phyloP scores from a whole-genome alignment of 768 basidiomycete genomes.

The Tulasnella sp. region DNA sequence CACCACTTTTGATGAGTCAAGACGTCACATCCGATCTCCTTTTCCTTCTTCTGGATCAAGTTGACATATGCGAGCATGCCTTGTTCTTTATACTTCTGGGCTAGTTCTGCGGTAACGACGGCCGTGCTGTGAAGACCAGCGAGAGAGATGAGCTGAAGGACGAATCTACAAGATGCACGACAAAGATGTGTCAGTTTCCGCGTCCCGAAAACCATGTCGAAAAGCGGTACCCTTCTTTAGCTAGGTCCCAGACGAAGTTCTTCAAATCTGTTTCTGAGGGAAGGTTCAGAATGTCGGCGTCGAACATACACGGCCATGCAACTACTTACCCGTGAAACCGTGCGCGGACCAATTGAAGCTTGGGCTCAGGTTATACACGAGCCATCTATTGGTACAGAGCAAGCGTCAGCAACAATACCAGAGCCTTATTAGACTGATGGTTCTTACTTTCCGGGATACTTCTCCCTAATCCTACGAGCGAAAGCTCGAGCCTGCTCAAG shows the following conservation, averaged over 20 bases:
- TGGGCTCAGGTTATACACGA: conserved; percentile 90
- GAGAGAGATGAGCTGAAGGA: conserved; percentile 80
- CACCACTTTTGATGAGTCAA: conserved; percentile 92
- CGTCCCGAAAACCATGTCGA: neutral
- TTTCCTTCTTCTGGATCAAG: conserved; percentile 79
- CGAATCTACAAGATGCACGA: conserved; percentile 47
- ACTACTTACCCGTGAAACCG: conserved; percentile 48
- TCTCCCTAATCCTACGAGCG: conserved; percentile 62
- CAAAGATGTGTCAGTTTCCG: neutral
- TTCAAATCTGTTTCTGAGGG: conserved; percentile 59
- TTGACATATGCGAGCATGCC: conserved; percentile 92
- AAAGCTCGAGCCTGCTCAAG: conserved; percentile 71
- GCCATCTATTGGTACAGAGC: conserved; percentile 44
- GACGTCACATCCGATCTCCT: conserved; percentile 81
- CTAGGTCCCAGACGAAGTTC: conserved; percentile 84
- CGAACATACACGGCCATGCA: conserved; percentile 23
- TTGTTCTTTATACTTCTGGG: conserved; percentile 70
- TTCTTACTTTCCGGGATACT: conserved; percentile 60
- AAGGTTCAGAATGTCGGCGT: neutral
- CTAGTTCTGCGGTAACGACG: conserved; percentile 70
- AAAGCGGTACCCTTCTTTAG: conserved; percentile 63
- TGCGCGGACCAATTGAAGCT: conserved; percentile 89
- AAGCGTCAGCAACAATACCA: neutral
- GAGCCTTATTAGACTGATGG: neutral
- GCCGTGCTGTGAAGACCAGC: conserved; percentile 86